Conservation (phyloP, 192 early-diverging fungal genomes). For the Dispira parvispora region DNA sequence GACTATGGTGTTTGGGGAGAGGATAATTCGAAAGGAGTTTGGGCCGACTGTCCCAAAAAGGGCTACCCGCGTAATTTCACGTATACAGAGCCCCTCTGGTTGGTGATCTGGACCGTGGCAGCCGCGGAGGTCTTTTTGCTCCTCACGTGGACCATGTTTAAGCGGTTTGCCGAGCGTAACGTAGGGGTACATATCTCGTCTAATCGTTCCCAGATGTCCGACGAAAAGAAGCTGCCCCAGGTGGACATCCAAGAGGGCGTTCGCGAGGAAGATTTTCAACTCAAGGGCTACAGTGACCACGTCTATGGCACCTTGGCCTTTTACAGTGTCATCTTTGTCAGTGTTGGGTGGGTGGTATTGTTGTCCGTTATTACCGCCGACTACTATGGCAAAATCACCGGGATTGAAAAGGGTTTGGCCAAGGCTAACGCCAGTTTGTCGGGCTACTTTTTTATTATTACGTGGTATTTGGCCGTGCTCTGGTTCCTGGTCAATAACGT, state of each 20-base stretch:
- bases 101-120: conserved; percentile 20
- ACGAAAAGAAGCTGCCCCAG: conserved; percentile 17
- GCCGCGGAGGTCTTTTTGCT: conserved; percentile 20
- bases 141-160: conserved; percentile 24
- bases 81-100: conserved; percentile 20
- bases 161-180: conserved; percentile 16
- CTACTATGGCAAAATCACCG: conserved; percentile 33
- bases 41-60: conserved; percentile 22
- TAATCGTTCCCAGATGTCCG: neutral
- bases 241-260: neutral
- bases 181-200: conserved; percentile 8
- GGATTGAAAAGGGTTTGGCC: neutral
- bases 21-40: conserved; percentile 13
- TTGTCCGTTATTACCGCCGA: conserved; percentile 30
- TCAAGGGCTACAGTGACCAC: conserved; percentile 22
- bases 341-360: conserved; percentile 25
- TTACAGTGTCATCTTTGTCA: conserved; percentile 17
- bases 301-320: conserved; percentile 23
- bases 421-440: conserved; percentile 33
- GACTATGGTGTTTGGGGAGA: conserved; percentile 16
- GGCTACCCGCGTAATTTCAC: conserved; percentile 18
- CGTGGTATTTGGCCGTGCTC: conserved; percentile 57
- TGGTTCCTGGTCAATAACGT: conserved; percentile 38
- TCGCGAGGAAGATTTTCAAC: conserved; percentile 9
- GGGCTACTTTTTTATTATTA: conserved; percentile 43